A percentile compares a stretch with the other conserved stretches of the same genome.
Conservation (phyloP, 495 filamentous ascomycete genomes). For the Podospora pseudoanserina region DNA sequence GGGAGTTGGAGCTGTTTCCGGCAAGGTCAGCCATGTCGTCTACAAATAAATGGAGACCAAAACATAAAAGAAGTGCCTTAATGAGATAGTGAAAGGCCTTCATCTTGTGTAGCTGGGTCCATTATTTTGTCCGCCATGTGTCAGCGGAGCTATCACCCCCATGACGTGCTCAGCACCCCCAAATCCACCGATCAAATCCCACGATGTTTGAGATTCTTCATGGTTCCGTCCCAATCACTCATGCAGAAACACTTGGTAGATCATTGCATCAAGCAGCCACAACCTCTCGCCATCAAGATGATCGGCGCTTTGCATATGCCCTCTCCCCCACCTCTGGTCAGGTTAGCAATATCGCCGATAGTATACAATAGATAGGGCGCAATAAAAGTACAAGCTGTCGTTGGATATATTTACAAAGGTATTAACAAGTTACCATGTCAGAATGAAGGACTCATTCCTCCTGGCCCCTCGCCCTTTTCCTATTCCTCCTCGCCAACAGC, state of each 20-base stretch:
- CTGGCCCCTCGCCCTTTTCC: background rate
- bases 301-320: constrained; percentile 7
- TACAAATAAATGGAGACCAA: too few relatives aligned
- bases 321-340: background rate
- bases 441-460: background rate
- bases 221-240: background rate
- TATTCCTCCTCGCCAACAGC: constrained; percentile 9
- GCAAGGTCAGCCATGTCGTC: background rate
- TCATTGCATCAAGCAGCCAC: constrained; percentile 25
- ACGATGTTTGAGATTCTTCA: background rate
- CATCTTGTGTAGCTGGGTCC: too few relatives aligned
- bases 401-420: background rate
- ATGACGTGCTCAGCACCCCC: constrained; percentile 12
- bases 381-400: background rate
- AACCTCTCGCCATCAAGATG: constrained; percentile 22
- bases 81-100: too few relatives aligned
- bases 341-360: background rate
- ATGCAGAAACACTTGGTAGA: background rate
- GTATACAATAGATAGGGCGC: background rate
- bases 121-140: too few relatives aligned
- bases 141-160: background rate
- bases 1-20: constrained; percentile 7
- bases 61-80: too few relatives aligned
- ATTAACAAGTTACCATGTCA: background rate
- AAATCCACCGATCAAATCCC: background rate